Conservation (phyloP, 2,329 filamentous ascomycete species). For the Helotiales sp. region DNA sequence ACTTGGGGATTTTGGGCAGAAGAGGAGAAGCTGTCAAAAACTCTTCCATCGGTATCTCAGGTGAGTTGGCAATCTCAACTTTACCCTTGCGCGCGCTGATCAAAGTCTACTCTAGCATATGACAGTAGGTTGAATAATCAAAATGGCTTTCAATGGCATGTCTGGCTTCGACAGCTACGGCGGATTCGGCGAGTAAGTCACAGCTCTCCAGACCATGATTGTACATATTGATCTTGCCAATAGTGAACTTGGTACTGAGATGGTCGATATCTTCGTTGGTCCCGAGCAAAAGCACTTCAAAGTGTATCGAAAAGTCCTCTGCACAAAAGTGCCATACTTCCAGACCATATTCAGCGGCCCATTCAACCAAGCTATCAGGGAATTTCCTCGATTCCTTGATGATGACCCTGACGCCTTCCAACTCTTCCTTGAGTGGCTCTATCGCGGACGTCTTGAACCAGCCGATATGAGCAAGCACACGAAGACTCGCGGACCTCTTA, state of each 20-base stretch:
- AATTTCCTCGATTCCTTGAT: constrained; percentile 2
- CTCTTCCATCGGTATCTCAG: too few species aligned
- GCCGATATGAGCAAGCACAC: background rate
- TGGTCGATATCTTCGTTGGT: constrained; percentile 10
- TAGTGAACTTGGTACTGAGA: constrained; percentile 1
- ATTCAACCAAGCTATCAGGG: constrained; percentile 2
- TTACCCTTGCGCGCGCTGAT: too few species aligned
- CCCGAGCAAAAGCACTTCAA: background rate
- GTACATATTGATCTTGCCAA: too few species aligned
- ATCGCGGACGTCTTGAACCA: background rate
- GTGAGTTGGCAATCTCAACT: too few species aligned
- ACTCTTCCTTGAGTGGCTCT: constrained; percentile 15
- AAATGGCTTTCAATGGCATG: too few species aligned
- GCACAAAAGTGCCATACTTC: constrained; percentile 9
- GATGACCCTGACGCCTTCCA: constrained; percentile 7
- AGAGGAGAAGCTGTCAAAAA: too few species aligned
- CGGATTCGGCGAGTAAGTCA: background rate
- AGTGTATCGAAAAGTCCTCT: constrained; percentile 9
- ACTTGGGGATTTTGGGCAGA: too few species aligned
- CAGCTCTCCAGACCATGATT: background rate
- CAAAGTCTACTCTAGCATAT: too few species aligned
- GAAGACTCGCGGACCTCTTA: background rate
- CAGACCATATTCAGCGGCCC: constrained; percentile 8
- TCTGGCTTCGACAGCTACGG: too few species aligned
- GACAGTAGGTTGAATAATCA: too few species aligned